Evolutionary conservation across 768 basidiomycete genomes (phyloP), one percentile per base, ranked within the genome.

Genomic region (Agrocybe pediades): DNA sequence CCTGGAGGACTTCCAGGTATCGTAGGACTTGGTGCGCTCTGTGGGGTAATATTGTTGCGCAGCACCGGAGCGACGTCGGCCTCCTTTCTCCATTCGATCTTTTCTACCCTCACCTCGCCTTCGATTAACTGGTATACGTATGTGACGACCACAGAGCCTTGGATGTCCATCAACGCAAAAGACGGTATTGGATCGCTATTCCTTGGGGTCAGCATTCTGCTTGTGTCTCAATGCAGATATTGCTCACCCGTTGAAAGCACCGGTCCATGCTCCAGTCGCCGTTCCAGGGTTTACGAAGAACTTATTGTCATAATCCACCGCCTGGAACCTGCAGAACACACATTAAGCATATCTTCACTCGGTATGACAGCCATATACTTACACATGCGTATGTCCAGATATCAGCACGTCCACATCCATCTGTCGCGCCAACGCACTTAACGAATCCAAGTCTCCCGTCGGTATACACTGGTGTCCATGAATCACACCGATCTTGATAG

Each of bases 331-430:
- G 61, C 16, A 20, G 41, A 19, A 16, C 16, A 19, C 19, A 27
- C 7, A 17, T 24, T 11, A 19, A 9, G 30, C n/a, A 46, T 36
- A 13, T 9, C 17, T 48, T 25, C 51, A 16, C 45, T 23, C n/a
- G n/a, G n/a, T n/a, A n/a, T n/a, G n/a, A n/a, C n/a, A n/a, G n/a
- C n/a, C n/a, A 36, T 19, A 4, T 44, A 71, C 90, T 67, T 65
- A 96, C 95, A 85, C 86, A 71, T 98, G 95, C 0, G 97, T 98
- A 63, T 94, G 94, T 0, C 97, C 97, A 2, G 88, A 92, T 19
- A 98, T 74, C 29, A 98, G 77, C 0, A 99, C 93, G 64, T 99
- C 97, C 3, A 98, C 97, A 67, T 98, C 96, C 91, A 99, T 93
- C 72, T 95, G 93, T 30, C 96, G 75, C 15, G 95, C 94, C 49